Evolutionary conservation across 768 basidiomycete species (phyloP).

Genomic region (Phanerodontia chrysosporium): DNA sequence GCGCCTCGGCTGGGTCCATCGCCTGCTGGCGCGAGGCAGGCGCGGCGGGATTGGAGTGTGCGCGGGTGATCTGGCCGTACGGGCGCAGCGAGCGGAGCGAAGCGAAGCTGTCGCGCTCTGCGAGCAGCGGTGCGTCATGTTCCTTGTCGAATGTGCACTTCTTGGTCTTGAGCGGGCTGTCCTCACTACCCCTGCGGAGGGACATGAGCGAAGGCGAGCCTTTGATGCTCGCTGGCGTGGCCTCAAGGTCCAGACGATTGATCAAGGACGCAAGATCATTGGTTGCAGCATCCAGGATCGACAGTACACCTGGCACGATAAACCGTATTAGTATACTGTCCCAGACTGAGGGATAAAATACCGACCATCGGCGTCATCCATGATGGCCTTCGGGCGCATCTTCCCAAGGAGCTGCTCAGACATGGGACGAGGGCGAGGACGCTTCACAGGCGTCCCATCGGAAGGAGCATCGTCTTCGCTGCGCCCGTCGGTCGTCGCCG

Average conservation of each 20-base stretch:
- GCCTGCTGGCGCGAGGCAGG: constrained; percentile 8
- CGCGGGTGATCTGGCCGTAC: constrained; percentile 29
- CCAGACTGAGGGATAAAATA: not conserved
- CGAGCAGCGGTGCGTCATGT: no score
- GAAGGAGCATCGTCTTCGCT: constrained; percentile 9
- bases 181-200: constrained; percentile 17
- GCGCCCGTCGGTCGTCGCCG: constrained; percentile 52
- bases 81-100: constrained; percentile 49
- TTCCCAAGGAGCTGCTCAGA: constrained; percentile 59
- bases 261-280: constrained; percentile 76
- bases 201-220: constrained; percentile 16
- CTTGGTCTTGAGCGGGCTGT: constrained; percentile 28
- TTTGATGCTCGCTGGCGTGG: constrained; percentile 57
- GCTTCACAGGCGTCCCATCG: constrained; percentile 32
- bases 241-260: constrained; percentile 76
- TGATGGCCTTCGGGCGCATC: constrained; percentile 45
- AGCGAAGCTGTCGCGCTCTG: constrained; percentile 31
- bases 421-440: constrained; percentile 49
- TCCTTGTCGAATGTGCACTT: constrained; percentile 5
- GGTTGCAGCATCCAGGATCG: constrained; percentile 74
- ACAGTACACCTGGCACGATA: constrained; percentile 47
- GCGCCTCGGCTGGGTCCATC: constrained; percentile 8
- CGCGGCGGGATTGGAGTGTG: constrained; percentile 11
- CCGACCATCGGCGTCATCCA: constrained; percentile 51
- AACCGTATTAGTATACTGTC: not conserved